Base-by-base conservation (phyloP, 139 green algal genomes). In the Tetradesmus lagerheimii region DNA sequence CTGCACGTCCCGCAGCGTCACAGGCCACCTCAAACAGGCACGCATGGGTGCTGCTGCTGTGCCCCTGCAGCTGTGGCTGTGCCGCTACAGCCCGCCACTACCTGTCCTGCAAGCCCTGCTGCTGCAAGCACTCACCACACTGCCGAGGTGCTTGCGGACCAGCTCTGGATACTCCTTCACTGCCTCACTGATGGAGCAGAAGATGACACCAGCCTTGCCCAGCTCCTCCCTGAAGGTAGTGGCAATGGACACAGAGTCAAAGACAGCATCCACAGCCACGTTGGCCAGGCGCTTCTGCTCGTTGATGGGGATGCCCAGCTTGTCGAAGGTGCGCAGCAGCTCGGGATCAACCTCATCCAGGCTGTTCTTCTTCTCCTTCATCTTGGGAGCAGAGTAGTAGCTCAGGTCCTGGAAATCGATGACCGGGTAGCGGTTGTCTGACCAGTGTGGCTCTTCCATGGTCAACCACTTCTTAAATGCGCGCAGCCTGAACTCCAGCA, bases 231-330 rank as follows among this genome's bases (percentile, higher is more conserved):
- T 86, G 93, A 99, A 99, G 29, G 98, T 99, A 25, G 98, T 99
- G 29, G 97, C 98, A 76, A 99, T 99, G 82, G 98, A 99, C 2
- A 99, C 98, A 1, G 94, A 98, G 93, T 99, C 98, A 91, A 99
- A 99, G 43, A 99, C 98, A 31, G 97, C 97, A 89, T 99, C 98
- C 3, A 99, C 97, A 0, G 98, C 98, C 37, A 99, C 98, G 91
- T 99, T 99, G 37, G 95, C 90, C 80, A 99, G 93, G 6, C 98
- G 94, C 95, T 99, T 99, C 96, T 99, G 98, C 94, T 99, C 98
- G 16, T 94, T 95, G 45, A 99, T 92, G 15, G 98, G 97, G 88
- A 99, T 99, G 90, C 98, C 98, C 71, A 99, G 95, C 93, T 99
- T 99, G 89, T 99, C 97, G 90, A 99, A 99, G 0, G 98, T 99